phyloP scores from a whole-genome alignment of 2,329 filamentous ascomycete genomes.

The Colletotrichum cuscutae region DNA sequence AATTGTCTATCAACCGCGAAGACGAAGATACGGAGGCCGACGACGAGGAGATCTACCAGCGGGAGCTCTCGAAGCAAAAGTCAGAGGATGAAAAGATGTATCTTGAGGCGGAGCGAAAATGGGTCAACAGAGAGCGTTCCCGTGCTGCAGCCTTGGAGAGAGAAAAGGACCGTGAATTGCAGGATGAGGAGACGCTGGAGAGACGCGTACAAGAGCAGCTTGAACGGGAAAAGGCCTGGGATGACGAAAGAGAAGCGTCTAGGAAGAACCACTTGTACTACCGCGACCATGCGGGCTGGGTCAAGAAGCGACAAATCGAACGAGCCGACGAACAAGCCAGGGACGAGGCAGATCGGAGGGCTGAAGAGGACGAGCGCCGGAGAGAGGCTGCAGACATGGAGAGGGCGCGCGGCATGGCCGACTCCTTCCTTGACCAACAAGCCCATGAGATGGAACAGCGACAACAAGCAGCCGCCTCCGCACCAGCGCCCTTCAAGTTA shows the following conservation, averaged over 20 bases:
- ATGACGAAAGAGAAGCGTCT: conserved; percentile 85
- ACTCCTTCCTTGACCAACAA: conserved; percentile 89
- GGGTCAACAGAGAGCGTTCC: conserved; percentile 89
- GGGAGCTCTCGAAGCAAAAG: conserved; percentile 76
- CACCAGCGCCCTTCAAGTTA: conserved; percentile 87
- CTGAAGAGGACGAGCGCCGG: conserved; percentile 80
- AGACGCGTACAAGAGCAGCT: conserved; percentile 78
- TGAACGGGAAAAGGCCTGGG: conserved; percentile 74
- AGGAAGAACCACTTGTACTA: conserved; percentile 86
- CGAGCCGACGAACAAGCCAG: conserved; percentile 77
- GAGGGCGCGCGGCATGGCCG: conserved; percentile 84
- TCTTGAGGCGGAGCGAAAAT: conserved; percentile 86
- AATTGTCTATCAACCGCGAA: conserved; percentile 69
- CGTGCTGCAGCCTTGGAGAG: conserved; percentile 86
- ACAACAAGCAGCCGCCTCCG: conserved; percentile 47
- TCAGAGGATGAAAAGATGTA: conserved; percentile 84
- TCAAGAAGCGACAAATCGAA: conserved; percentile 80
- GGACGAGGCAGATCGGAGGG: conserved; percentile 84
- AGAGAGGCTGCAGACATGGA: conserved; percentile 78
- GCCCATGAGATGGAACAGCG: conserved; percentile 77
- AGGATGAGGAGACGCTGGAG: conserved; percentile 74
- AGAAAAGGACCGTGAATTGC: conserved; percentile 82
- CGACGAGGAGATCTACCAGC: conserved; percentile 84
- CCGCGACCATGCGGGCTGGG: conserved; percentile 85
- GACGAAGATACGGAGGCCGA: conserved; percentile 90